Percentiles rank a stretch among this genome's conserved stretches.
phyloP scores from a whole-genome alignment of 1,284 basidiomycete genomes.

The Trichosporon faecale region DNA sequence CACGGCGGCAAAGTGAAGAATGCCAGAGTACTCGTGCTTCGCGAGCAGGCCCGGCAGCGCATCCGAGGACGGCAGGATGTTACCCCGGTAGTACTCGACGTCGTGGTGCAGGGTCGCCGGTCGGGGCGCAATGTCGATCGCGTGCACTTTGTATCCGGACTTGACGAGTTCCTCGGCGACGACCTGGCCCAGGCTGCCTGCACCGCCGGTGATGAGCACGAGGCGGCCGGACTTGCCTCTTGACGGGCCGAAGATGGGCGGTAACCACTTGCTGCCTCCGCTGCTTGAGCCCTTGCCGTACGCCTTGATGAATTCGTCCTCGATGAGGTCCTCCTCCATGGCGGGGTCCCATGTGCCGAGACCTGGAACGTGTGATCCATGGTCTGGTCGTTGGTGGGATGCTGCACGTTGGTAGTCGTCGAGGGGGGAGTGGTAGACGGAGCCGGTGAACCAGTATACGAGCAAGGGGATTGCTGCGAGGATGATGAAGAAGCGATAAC shows the following conservation, averaged over 20 bases:
- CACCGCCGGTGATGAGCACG: conserved; percentile 47
- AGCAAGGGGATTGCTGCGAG: conserved; percentile 7
- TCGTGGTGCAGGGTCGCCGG: conserved; percentile 26
- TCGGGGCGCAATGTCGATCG: conserved; percentile 33
- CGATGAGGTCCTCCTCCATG: conserved; percentile 13
- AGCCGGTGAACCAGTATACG: conserved; percentile 13
- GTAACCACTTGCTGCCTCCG: conserved; percentile 30
- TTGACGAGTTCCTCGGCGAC: conserved; percentile 6
- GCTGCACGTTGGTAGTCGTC: not conserved
- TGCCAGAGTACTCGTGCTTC: conserved; percentile 31
- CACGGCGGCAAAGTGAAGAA: conserved; percentile 48
- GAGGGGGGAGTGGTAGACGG: not conserved
- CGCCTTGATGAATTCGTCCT: conserved; percentile 16
- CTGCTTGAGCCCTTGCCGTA: conserved; percentile 2
- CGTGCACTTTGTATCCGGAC: conserved; percentile 33
- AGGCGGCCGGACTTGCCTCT: conserved; percentile 11
- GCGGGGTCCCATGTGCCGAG: conserved; percentile 12
- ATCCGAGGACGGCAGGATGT: conserved; percentile 27
- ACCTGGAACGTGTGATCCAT: not conserved
- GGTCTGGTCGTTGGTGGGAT: not conserved
- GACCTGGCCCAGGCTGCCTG: conserved; percentile 40
- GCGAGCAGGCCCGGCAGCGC: conserved; percentile 23
- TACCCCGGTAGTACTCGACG: conserved; percentile 27
- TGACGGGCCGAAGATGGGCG: not conserved
- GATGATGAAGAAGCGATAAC: conserved; percentile 18